Evolutionary conservation across 495 filamentous ascomycete species (phyloP).

Genomic region (Halenospora varia): DNA sequence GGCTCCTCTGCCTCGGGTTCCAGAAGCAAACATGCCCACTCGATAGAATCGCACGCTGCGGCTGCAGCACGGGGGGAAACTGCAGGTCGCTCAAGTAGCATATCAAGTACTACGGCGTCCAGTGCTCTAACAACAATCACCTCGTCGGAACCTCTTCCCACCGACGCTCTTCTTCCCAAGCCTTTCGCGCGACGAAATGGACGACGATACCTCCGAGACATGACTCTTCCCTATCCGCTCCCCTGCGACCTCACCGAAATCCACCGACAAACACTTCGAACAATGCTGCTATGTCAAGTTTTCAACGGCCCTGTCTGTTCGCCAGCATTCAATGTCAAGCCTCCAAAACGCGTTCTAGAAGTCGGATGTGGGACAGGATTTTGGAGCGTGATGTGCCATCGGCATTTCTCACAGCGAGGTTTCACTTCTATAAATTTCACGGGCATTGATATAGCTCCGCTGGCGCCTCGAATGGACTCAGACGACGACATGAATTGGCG

Average conservation of each 20-base stretch:
- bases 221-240: conserved; percentile 70
- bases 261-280: conserved; percentile 81
- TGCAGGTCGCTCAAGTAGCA: conserved; percentile 16
- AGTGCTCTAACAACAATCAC: conserved; percentile 22
- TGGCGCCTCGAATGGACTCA: conserved; percentile 63
- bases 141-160: conserved; percentile 14
- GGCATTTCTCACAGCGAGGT: conserved; percentile 63
- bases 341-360: conserved; percentile 77
- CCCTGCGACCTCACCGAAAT: conserved; percentile 86
- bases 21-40: conserved; percentile 18
- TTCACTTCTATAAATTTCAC: conserved; percentile 63
- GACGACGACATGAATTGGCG: conserved; percentile 75
- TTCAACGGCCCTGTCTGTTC: conserved; percentile 78
- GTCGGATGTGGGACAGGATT: conserved; percentile 84
- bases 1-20: too few species aligned
- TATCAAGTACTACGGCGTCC: conserved; percentile 23
- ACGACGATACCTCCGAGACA: conserved; percentile 76
- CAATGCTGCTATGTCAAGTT: conserved; percentile 73
- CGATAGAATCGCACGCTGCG: conserved; percentile 14
- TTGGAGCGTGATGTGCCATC: conserved; percentile 84
- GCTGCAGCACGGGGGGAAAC: conserved; percentile 14
- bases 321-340: conserved; percentile 56
- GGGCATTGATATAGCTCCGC: conserved; percentile 76
- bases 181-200: conserved; percentile 72
- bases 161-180: conserved; percentile 35